phyloP scores from a whole-genome alignment of 2,329 filamentous ascomycete genomes.

The Pseudovirgaria hyperparasitica region DNA sequence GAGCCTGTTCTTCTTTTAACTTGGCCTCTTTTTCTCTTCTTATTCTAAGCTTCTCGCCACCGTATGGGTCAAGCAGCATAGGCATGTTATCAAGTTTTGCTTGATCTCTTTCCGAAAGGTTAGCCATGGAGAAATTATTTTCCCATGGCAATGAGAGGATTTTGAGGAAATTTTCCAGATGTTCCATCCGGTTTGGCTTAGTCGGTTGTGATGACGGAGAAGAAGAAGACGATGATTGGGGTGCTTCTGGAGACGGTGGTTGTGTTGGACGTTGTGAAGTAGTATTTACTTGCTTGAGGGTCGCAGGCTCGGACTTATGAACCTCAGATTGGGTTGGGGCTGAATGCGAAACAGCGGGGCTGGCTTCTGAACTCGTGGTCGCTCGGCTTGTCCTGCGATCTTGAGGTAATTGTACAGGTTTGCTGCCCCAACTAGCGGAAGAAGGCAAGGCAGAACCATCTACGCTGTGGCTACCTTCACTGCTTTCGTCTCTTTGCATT shows the following conservation, averaged over 20 bases:
- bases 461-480: conserved; percentile 53
- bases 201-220: conserved; percentile 29
- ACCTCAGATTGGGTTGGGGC: conserved; percentile 23
- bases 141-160: no score
- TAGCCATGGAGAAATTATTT: no score
- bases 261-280: conserved; percentile 11
- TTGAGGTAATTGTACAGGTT: conserved; percentile 48
- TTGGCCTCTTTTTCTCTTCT: conserved; percentile 55
- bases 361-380: conserved; percentile 69
- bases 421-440: conserved; percentile 83
- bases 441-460: conserved; percentile 87
- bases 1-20: conserved; percentile 36
- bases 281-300: conserved; percentile 15
- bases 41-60: conserved; percentile 67
- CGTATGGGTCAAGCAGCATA: conserved; percentile 69
- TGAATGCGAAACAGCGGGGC: conserved; percentile 52
- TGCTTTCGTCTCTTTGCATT: conserved; percentile 66
- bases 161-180: no score
- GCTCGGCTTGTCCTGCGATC: conserved; percentile 66
- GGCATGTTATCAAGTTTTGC: conserved; percentile 46
- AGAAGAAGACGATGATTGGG: conserved; percentile 30
- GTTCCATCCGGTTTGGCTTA: no score
- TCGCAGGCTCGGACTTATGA: conserved; percentile 16
- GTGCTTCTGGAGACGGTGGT: conserved; percentile 9
- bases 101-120: no score